Conservation (phyloP, 257 asterid genomes). For the Echium plantagineum region DNA sequence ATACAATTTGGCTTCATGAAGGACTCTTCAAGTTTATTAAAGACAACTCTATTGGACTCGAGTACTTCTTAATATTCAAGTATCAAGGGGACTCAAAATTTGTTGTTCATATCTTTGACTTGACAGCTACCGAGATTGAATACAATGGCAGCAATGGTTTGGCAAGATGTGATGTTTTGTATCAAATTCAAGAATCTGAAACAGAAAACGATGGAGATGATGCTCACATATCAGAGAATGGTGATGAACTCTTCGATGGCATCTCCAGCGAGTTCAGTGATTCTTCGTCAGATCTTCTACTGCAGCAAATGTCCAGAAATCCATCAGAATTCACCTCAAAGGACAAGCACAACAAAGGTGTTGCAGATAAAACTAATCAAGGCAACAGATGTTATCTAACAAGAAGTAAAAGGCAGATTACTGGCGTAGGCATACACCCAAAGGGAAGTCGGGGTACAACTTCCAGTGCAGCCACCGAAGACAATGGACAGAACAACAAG, state of each 20-base stretch:
- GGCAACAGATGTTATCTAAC: too few relatives aligned
- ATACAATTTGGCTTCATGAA: conserved; percentile 9
- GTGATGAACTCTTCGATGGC: too few relatives aligned
- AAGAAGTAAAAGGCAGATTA: too few relatives aligned
- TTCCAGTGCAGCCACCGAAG: too few relatives aligned
- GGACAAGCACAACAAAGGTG: background rate
- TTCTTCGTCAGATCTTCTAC: conserved; percentile 5
- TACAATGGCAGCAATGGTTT: background rate
- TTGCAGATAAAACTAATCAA: background rate
- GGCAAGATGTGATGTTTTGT: background rate
- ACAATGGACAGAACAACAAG: too few relatives aligned
- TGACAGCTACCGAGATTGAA: conserved; percentile 7
- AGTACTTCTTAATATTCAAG: conserved; percentile 10
- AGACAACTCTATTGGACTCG: conserved; percentile 3
- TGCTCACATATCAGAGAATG: too few relatives aligned
- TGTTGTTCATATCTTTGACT: background rate
- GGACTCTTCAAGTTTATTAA: conserved; percentile 9
- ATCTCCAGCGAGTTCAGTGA: background rate
- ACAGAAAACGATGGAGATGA: background rate
- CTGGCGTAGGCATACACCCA: too few relatives aligned
- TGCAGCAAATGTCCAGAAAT: background rate
- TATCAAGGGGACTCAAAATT: conserved; percentile 10
- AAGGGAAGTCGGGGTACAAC: too few relatives aligned
- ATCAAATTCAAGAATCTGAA: background rate
- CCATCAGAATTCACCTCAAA: background rate